phyloP scores from a whole-genome alignment of 148 eudicot genomes.

The Rhododendron vialii region DNA sequence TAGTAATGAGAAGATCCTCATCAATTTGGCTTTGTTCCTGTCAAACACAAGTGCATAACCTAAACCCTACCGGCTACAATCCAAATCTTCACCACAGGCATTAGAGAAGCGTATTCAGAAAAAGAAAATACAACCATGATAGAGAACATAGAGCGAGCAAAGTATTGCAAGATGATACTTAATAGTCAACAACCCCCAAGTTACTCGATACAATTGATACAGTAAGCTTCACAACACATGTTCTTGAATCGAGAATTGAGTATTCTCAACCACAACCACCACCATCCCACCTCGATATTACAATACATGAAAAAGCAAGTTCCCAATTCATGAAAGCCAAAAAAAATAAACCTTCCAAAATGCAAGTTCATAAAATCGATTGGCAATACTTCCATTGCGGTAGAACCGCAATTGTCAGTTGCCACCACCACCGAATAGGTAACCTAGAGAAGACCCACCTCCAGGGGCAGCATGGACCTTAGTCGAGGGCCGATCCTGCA shows the following conservation, averaged over 20 bases:
- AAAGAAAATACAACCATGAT: neutral
- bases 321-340: neutral
- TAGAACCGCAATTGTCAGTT: slow-evolving; percentile 7
- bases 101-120: neutral
- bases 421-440: slow-evolving; percentile 31
- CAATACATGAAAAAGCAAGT: slow-evolving; percentile 6
- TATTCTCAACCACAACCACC: neutral
- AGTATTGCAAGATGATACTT: neutral
- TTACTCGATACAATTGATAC: neutral
- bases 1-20: neutral
- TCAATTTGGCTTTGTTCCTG: neutral
- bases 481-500: slow-evolving; percentile 61
- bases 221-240: slow-evolving; percentile 2
- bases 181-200: neutral
- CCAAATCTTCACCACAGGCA: neutral
- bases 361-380: slow-evolving; percentile 1
- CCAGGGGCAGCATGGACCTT: slow-evolving; percentile 46
- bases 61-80: neutral
- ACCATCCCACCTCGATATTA: slow-evolving; percentile 9
- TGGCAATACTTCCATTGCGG: neutral
- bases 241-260: neutral
- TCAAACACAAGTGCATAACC: neutral
- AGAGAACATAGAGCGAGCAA: no score
- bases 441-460: slow-evolving; percentile 42
- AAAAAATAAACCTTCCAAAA: neutral